Conservation (phyloP, 345 rosid genomes). For the Pistacia vera region DNA sequence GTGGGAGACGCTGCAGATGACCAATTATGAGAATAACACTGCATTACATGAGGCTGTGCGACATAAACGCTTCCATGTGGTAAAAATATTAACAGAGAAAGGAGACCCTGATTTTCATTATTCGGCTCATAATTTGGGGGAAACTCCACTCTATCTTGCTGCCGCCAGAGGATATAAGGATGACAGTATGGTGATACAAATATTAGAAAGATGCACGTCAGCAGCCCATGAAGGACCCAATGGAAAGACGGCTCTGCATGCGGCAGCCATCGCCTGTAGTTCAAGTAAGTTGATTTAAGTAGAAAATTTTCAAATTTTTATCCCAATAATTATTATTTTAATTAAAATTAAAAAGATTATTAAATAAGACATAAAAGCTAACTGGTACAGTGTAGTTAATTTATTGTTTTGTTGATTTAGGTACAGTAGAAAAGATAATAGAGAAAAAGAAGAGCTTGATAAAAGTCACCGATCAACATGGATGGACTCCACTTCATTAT, state of each 20-base stretch:
- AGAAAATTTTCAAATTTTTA: no score
- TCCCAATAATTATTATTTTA: no score
- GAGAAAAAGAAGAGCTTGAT: neutral
- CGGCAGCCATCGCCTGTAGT: neutral
- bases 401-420: no score
- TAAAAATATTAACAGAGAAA: neutral
- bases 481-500: neutral
- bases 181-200: neutral
- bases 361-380: no score
- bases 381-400: no score
- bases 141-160: conserved; percentile 3
- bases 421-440: rapidly evolving
- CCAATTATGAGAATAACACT: neutral
- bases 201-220: neutral
- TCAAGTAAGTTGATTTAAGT: no score
- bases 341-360: no score
- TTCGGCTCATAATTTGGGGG: neutral
- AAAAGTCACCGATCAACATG: neutral
- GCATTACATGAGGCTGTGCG: conserved; percentile 1
- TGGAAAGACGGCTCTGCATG: neutral
- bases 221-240: neutral
- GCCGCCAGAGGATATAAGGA: neutral
- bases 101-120: no score
- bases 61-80: neutral
- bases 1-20: neutral